Base-by-base conservation (phyloP, 768 basidiomycete genomes). In the Lanmaoa pseudosensibilis region DNA sequence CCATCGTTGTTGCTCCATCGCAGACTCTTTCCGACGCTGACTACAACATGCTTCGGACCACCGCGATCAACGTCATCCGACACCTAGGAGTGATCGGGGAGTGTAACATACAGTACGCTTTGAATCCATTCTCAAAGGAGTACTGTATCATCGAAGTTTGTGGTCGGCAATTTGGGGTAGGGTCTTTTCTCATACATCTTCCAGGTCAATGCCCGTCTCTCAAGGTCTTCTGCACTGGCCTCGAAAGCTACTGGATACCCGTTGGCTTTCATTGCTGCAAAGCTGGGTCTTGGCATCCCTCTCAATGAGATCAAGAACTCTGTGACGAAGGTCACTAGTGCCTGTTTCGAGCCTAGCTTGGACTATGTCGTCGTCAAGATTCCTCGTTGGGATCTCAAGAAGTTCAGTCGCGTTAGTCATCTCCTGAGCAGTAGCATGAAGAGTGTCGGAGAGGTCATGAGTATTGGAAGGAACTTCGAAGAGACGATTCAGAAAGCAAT, bases 401-500 rank as follows among this genome's bases (percentile, higher is more conserved):
- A 99, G 81, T 99, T 99, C 78, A 93, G 66, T 66, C 86, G 96
- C 45, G 96, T 99, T 66, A 94, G 92, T 70, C 84, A 89, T 56
- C 79, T 91, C 39, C 77, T 99, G 47, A 93, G 92, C 73, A 92
- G 90, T 64, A 93, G 91, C 74, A 98, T 99, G 96, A 98, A 98
- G 82, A 94, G 91, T 65, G 96, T 99, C 9, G 96, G 96, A 27
- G 96, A 99, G 74, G 96, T 99, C 55, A 99, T 99, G 97, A 93
- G 92, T 63, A 98, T 99, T 62, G 96, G 96, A 15, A 80, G 96
- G 64, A 97, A 94, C 5, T 99, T 99, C 67, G 96, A 98, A 72
- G 96, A 99, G 79, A 98, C 95, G 1, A 88, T 98, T 54, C 96
- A 98, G 73, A 98, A 99, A 77, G 97, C 96, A 4, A 96, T 98